phyloP scores from a whole-genome alignment of 23 red algal genomes.

The Gracilaria domingensis region DNA sequence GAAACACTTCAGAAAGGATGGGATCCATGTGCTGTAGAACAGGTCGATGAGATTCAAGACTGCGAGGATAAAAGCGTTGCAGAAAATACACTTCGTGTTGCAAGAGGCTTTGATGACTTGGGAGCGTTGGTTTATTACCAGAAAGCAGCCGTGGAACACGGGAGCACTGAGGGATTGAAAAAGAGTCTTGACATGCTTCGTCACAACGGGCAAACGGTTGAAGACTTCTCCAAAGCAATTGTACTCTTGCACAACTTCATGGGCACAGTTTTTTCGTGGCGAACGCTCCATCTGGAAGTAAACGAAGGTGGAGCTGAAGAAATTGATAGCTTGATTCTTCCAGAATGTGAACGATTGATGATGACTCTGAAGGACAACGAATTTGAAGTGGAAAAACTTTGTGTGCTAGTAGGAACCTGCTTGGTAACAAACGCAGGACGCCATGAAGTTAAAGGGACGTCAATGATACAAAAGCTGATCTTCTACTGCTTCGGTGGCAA shows the following conservation, averaged over 20 bases:
- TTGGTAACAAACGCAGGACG: neutral
- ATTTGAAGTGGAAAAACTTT: neutral
- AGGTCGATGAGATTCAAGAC: neutral
- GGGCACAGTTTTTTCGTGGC: neutral
- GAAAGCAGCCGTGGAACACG: neutral
- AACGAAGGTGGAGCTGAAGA: neutral
- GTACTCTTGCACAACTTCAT: neutral
- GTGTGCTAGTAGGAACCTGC: neutral
- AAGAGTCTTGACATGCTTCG: neutral
- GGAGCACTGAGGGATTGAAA: neutral
- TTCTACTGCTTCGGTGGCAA: neutral
- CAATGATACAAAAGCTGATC: neutral
- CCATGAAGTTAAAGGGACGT: neutral
- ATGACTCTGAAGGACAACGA: neutral
- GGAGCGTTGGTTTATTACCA: neutral
- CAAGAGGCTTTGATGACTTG: neutral
- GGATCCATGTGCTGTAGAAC: neutral
- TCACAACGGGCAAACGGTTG: neutral
- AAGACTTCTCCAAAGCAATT: neutral
- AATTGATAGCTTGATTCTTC: neutral
- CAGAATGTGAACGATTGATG: neutral
- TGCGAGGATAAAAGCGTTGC: neutral
- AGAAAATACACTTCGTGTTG: neutral
- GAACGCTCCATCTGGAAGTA: neutral
- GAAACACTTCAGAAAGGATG: neutral